A percentile compares a stretch with the other conserved stretches of the same genome.
Conservation (phyloP, 2,329 filamentous ascomycete genomes). For the Epichloe gansuensis region DNA sequence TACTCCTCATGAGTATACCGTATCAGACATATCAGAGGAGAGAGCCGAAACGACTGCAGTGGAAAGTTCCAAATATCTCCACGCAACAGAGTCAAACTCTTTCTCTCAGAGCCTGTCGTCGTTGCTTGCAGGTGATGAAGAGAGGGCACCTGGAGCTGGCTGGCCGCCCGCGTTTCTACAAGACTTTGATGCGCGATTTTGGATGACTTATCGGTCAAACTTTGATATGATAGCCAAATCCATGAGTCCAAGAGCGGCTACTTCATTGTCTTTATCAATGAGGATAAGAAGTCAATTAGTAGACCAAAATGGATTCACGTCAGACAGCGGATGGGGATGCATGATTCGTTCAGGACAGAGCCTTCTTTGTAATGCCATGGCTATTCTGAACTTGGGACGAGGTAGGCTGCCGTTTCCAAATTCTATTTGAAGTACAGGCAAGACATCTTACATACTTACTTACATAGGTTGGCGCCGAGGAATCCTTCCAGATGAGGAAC, state of each 20-base stretch:
- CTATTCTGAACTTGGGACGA: constrained; percentile 63
- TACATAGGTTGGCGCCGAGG: constrained; percentile 61
- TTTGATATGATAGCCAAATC: constrained; percentile 76
- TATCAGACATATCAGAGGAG: background rate
- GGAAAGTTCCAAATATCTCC: constrained; percentile 15
- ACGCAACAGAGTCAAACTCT: constrained; percentile 34
- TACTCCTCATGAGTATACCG: background rate
- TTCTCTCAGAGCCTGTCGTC: constrained; percentile 39
- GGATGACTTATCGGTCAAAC: constrained; percentile 91
- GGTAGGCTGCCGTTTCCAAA: constrained; percentile 35
- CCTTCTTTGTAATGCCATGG: constrained; percentile 75
- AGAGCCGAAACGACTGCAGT: background rate
- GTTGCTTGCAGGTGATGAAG: constrained; percentile 36
- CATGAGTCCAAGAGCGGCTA: constrained; percentile 55
- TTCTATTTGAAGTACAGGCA: background rate
- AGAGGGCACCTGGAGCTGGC: constrained; percentile 40
- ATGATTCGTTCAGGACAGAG: constrained; percentile 98
- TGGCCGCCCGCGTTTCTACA: constrained; percentile 83
- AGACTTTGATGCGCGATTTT: constrained; percentile 85
- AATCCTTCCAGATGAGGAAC: constrained; percentile 46
- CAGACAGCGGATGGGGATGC: constrained; percentile 94
- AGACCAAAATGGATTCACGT: constrained; percentile 73
- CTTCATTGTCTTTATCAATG: constrained; percentile 70
- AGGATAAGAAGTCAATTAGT: constrained; percentile 69
- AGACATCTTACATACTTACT: constrained; percentile 4